A percentile compares a stretch with the other conserved stretches of the same genome.
Evolutionary conservation across 2,329 filamentous ascomycete species (phyloP).

Genomic region (Fusarium tanahbumbuense): DNA sequence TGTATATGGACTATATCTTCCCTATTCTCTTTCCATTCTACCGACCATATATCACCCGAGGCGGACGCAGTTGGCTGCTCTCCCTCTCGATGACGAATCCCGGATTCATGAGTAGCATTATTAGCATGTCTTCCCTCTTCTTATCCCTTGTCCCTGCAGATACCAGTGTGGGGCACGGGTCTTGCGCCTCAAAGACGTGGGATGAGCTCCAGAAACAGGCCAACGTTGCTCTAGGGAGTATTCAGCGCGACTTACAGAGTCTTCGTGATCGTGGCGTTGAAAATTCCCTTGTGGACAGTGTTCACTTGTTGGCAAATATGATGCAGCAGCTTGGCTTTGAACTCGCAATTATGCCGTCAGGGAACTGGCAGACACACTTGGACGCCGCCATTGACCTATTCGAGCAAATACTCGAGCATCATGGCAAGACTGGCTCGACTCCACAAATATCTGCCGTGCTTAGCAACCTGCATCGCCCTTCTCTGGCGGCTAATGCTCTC

Average conservation of each 20-base stretch:
- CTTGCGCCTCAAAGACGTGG: not conserved
- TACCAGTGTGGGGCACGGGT: not conserved
- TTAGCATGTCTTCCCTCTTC: not conserved
- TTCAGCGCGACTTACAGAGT: not conserved
- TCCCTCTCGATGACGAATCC: not conserved
- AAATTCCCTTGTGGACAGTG: not conserved
- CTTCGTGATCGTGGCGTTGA: not conserved
- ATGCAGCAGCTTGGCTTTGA: not conserved
- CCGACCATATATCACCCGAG: not conserved
- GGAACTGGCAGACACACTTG: not conserved
- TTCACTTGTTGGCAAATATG: not conserved
- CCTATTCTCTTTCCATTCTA: not conserved
- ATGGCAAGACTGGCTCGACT: not conserved
- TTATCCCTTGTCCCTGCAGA: not conserved
- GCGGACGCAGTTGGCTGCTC: not conserved
- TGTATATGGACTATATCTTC: not conserved
- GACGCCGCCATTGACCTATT: not conserved
- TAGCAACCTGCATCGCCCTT: fast-evolving
- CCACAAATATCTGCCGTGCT: not conserved
- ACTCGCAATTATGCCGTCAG: not conserved
- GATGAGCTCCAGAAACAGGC: not conserved
- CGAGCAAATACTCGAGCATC: not conserved
- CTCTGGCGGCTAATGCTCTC: not conserved
- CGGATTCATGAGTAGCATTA: not conserved
- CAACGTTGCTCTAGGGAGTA: fast-evolving